Conservation (phyloP, 495 filamentous ascomycete species). For the Neurospora sp. region DNA sequence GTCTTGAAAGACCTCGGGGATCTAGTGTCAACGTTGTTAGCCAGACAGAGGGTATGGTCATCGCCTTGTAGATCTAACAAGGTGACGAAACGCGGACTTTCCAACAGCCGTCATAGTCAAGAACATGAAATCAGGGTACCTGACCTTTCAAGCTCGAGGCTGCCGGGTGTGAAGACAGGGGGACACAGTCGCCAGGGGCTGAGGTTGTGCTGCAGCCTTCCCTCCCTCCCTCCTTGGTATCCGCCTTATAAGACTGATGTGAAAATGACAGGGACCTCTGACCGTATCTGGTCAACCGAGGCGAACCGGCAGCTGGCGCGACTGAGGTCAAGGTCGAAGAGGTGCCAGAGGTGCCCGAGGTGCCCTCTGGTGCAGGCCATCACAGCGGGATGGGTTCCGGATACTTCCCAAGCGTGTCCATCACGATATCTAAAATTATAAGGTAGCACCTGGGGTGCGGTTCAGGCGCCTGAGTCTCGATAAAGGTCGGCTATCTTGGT, state of each 20-base stretch:
- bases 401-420: background rate
- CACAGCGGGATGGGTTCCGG: background rate
- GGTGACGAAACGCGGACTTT: background rate
- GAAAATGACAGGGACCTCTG: background rate
- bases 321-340: background rate
- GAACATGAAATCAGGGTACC: background rate
- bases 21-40: background rate
- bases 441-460: background rate
- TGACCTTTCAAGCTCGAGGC: background rate
- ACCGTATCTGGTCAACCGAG: background rate
- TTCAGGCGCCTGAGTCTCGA: background rate
- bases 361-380: background rate
- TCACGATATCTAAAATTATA: background rate
- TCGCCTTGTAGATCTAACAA: background rate
- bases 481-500: background rate
- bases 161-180: background rate
- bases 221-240: background rate
- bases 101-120: background rate
- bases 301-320: background rate
- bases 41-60: background rate
- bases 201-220: background rate
- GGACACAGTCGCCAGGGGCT: background rate
- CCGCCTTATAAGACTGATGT: background rate
- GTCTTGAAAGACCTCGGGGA: background rate
- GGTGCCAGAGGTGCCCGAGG: background rate